Evolutionary conservation across 305 asterid genomes (phyloP).

Genomic region (Withania somnifera): DNA sequence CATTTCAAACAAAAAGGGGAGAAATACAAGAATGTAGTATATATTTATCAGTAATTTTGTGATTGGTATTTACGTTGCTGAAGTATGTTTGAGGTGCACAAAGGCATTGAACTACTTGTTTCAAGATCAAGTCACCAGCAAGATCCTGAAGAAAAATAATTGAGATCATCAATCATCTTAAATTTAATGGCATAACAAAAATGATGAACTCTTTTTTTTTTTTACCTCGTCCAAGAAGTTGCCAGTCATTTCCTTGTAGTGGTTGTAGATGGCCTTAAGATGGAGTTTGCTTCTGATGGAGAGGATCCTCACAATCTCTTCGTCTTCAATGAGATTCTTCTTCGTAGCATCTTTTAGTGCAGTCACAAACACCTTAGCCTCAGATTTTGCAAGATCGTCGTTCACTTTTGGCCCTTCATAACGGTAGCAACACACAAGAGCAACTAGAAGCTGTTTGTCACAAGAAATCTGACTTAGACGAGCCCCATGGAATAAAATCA

Average conservation of each 20-base stretch:
- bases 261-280: conserved; percentile 33
- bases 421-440: conserved; percentile 55
- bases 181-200: background rate
- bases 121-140: conserved; percentile 20
- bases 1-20: background rate
- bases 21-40: background rate
- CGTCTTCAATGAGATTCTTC: conserved; percentile 23
- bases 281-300: conserved; percentile 72
- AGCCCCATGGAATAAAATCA: background rate
- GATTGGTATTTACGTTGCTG: conserved; percentile 31
- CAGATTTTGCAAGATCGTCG: conserved; percentile 51
- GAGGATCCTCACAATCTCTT: conserved; percentile 47
- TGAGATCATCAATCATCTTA: background rate
- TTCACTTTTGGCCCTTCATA: conserved; percentile 62
- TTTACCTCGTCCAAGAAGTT: conserved; percentile 42
- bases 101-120: conserved; percentile 56
- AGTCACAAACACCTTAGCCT: conserved; percentile 39
- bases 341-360: conserved; percentile 23
- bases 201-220: background rate
- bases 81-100: conserved; percentile 50
- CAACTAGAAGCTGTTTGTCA: conserved; percentile 56
- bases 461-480: background rate
- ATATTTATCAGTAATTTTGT: background rate
- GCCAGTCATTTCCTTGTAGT: conserved; percentile 58
- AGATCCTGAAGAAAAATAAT: conserved; percentile 30